phyloP scores from a whole-genome alignment of 192 early-diverging fungal genomes.

The Dispira simplex region DNA sequence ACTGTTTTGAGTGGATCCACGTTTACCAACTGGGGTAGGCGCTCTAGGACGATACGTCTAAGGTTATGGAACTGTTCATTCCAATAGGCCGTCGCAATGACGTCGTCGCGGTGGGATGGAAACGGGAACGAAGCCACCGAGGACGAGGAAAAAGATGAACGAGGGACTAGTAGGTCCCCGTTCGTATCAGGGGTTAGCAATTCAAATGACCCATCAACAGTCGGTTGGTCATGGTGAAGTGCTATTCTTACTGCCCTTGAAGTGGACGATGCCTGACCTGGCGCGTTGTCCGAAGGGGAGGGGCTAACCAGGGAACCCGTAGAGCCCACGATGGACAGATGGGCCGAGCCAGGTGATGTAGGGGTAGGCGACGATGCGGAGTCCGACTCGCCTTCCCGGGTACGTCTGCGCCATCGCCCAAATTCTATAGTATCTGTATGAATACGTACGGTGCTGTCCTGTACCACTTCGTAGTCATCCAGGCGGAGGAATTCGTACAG shows the following conservation, averaged over 20 bases:
- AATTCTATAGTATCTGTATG: not conserved
- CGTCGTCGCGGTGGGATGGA: conserved; percentile 3
- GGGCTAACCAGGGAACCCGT: not conserved
- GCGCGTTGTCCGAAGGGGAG: not conserved
- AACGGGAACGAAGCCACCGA: not conserved
- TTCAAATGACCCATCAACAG: not conserved
- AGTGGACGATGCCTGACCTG: not conserved
- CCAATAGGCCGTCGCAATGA: conserved; percentile 7
- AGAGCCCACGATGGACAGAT: not conserved
- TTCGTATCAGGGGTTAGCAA: not conserved
- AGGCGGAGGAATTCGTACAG: conserved; percentile 8
- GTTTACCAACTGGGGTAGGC: not conserved
- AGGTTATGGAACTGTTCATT: not conserved
- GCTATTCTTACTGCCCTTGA: not conserved
- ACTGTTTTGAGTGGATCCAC: conserved; percentile 3
- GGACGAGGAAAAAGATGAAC: conserved; percentile 5
- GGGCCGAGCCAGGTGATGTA: not conserved
- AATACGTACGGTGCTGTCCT: not conserved
- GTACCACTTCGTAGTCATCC: conserved; percentile 5
- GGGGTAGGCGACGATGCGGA: too few species aligned
- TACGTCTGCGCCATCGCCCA: not conserved
- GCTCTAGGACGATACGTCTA: not conserved
- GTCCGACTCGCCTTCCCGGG: too few species aligned
- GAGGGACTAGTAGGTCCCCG: not conserved
- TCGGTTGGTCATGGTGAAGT: not conserved